phyloP scores from a whole-genome alignment of 768 basidiomycete species.

The Suillus clintonianus region DNA sequence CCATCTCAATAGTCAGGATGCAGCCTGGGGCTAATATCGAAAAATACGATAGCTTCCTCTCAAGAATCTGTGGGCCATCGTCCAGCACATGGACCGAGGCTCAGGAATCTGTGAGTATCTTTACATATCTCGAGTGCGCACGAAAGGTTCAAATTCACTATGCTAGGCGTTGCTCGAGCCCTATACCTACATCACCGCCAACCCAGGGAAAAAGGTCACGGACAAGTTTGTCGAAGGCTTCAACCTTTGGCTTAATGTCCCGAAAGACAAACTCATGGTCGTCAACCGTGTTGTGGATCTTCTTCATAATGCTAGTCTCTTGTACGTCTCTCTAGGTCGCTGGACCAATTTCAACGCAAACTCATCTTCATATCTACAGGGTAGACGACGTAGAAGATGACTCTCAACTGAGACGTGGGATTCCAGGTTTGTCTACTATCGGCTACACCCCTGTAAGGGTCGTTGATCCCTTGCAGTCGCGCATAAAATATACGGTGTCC shows the following conservation, averaged over 20 bases:
- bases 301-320: constrained; percentile 86
- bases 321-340: constrained; percentile 49
- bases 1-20: background rate
- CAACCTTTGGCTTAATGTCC: constrained; percentile 85
- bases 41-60: constrained; percentile 42
- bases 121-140: background rate
- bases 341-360: background rate
- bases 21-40: background rate
- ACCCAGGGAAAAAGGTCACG: constrained; percentile 89
- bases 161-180: constrained; percentile 70
- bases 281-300: constrained; percentile 82
- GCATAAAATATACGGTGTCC: constrained; percentile 92
- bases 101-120: constrained; percentile 10
- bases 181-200: constrained; percentile 76
- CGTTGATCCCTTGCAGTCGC: constrained; percentile 54
- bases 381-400: constrained; percentile 93
- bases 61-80: constrained; percentile 28
- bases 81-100: constrained; percentile 17
- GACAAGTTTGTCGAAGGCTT: constrained; percentile 84
- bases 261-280: constrained; percentile 60
- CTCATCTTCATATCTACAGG: constrained; percentile 39
- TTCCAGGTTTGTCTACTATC: constrained; percentile 53
- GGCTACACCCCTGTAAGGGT: background rate
- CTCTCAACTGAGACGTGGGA: constrained; percentile 77
- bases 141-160: background rate